These are phyloP conservation scores for Teratosphaeria nubilosa DNA, from an alignment of 2,329 filamentous ascomycete genomes.

Conservation along the genomic window DNA sequence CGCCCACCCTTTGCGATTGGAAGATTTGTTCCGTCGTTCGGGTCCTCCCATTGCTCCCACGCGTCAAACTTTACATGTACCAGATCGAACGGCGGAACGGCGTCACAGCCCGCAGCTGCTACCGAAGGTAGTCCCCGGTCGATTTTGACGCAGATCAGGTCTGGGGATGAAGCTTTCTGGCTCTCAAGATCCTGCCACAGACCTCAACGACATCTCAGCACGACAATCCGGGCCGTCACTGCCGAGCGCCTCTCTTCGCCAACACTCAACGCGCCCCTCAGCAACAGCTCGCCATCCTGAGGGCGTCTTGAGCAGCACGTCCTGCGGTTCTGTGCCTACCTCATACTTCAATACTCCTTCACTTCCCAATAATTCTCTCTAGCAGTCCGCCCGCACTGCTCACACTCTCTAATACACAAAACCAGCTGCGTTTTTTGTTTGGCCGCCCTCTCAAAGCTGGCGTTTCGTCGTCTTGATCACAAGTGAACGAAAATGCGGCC, in stretches of 20 bases:
- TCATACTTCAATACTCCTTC: not conserved
- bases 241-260: not conserved
- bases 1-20: not conserved
- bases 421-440: not conserved
- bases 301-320: not conserved
- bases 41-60: too few relatives aligned
- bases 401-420: not conserved
- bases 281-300: not conserved
- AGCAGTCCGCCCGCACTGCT: not conserved
- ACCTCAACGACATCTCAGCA: not conserved
- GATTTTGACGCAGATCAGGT: not conserved
- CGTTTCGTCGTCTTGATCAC: not conserved
- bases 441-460: not conserved
- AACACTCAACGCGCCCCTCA: not conserved
- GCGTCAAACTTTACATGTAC: not conserved
- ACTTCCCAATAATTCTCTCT: not conserved
- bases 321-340: not conserved
- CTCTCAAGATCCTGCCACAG: not conserved
- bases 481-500: slow-evolving; percentile 60
- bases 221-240: not conserved
- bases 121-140: too few relatives aligned
- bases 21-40: not conserved
- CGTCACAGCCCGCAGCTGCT: not conserved
- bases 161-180: not conserved
- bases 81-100: not conserved